Evolutionary conservation across 2,329 filamentous ascomycete species (phyloP), one percentile per base, ranked within the genome.

Genomic region (Penicillium sp.): DNA sequence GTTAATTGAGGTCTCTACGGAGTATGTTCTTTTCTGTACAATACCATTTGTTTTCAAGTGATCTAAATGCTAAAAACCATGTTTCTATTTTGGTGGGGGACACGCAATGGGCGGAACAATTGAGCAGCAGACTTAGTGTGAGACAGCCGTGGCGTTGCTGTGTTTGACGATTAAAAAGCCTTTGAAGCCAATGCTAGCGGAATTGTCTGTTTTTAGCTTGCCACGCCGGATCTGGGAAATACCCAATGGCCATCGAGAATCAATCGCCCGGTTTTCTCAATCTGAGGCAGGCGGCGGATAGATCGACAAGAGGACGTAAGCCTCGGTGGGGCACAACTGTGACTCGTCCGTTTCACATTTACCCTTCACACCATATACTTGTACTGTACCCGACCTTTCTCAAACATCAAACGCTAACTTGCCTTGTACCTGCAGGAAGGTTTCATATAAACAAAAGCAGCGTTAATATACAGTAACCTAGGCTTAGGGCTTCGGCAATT

Each of bases 241-340:
- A 19, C 11, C 54, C 54, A 56, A 52, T 56, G 16, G 29, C 9
- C 19, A 24, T 22, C 10, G 13, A 11, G 24, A 27, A 45, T 35
- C 5, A 19, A 14, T 43, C 37, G 47, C 7, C 35, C 45, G 35
- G 48, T 48, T 43, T 44, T 13, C 31, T 57, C 45, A 58, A 58
- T 37, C 50, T 58, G 53, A 58, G 54, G 53, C 55, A 58, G 27
- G 21, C 21, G 33, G 51, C 35, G 48, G 21, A 29, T 27, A 33
- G 58, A 62, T 58, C 58, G 60, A 56, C 57, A 60, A 21, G 57
- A 54, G 29, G 55, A 58, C 55, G 58, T 56, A 58, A 56, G 60
- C 57, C 48, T 16, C 5, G 37, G 58, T 53, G 55, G 44, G 29
- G 48, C 19, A 19, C 29, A 49, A 21, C 53, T 48, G 31, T 54